Percentiles rank a stretch among this genome's conserved stretches.
Evolutionary conservation across 768 basidiomycete genomes (phyloP).

Genomic region (Hygrophorus russula): DNA sequence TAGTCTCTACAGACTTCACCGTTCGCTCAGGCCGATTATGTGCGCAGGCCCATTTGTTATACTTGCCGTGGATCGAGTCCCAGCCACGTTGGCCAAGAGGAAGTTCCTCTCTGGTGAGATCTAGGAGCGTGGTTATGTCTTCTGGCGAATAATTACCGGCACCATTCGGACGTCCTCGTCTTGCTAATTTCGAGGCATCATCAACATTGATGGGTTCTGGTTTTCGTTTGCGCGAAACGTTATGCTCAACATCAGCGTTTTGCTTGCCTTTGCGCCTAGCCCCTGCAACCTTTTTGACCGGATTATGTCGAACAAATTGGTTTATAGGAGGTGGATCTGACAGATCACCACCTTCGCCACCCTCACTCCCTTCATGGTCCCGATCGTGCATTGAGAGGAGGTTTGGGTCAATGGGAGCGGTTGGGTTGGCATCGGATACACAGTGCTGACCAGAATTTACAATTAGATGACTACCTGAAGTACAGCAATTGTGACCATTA

Average conservation of each 20-base stretch:
- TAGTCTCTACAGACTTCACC: constrained; percentile 13
- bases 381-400: too few relatives aligned
- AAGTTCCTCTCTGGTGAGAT: constrained; percentile 8
- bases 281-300: neutral
- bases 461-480: too few relatives aligned
- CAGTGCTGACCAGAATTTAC: too few relatives aligned
- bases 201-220: neutral
- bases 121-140: constrained; percentile 11
- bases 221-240: neutral
- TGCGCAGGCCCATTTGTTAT: constrained; percentile 10
- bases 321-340: too few relatives aligned
- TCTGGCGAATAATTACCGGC: constrained; percentile 11
- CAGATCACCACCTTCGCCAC: too few relatives aligned
- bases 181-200: neutral
- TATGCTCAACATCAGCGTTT: too few relatives aligned
- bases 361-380: too few relatives aligned
- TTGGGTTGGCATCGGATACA: too few relatives aligned
- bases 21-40: constrained; percentile 5
- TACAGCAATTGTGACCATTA: too few relatives aligned
- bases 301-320: too few relatives aligned
- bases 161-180: constrained; percentile 9
- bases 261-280: neutral
- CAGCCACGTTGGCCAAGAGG: constrained; percentile 15
- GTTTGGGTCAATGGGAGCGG: too few relatives aligned
- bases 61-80: constrained; percentile 7